Percentiles rank a stretch among this genome's conserved stretches.
These are phyloP conservation scores for Akanthomyces uredinophilus DNA, from an alignment of 2,329 filamentous ascomycete genomes.

Conservation along the genomic window DNA sequence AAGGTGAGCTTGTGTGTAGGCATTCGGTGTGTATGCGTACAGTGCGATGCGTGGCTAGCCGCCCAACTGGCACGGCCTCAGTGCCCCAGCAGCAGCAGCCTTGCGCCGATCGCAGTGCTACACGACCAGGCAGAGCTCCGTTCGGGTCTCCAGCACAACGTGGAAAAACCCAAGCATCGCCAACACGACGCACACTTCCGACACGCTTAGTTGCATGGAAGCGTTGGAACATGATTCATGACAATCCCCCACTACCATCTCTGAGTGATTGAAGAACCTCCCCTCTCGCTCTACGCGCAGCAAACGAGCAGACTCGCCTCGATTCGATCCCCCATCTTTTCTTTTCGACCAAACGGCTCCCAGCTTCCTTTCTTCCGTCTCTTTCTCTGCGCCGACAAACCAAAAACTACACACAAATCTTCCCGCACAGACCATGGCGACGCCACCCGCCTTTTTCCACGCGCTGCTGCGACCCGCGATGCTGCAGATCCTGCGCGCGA, in stretches of 20 bases:
- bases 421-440: constrained; percentile 33
- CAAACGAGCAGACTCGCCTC: neutral
- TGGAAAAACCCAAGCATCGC: neutral
- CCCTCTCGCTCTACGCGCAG: neutral
- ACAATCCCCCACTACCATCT: neutral
- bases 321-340: neutral
- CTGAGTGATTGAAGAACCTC: neutral
- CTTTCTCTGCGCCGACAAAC: too few species aligned
- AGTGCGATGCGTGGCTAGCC: neutral
- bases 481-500: constrained; percentile 85
- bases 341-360: neutral
- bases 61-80: neutral
- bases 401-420: neutral
- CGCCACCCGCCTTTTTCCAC: constrained; percentile 52
- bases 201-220: neutral
- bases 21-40: neutral
- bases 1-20: neutral
- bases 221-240: constrained; percentile 2
- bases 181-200: neutral
- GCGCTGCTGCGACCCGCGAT: constrained; percentile 81
- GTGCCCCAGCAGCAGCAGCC: neutral
- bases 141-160: neutral
- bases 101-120: neutral
- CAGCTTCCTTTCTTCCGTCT: too few species aligned
- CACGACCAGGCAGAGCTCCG: neutral